Evolutionary conservation across 345 rosid genomes (phyloP), one percentile per base, ranked within the genome.

Genomic region (Rhodomyrtus tomentosa): DNA sequence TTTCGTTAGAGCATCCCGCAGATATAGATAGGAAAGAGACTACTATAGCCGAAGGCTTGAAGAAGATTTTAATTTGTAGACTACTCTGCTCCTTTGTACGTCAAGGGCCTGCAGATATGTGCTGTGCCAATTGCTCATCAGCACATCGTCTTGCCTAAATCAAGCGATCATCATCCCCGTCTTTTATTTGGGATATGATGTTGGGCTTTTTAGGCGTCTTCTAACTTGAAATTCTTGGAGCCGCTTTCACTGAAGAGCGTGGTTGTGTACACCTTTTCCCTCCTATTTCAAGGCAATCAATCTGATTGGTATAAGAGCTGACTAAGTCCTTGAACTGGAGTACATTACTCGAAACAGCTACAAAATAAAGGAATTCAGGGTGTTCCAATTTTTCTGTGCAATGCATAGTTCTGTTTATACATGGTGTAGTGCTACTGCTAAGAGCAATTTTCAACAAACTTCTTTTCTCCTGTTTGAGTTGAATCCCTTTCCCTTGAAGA

Each of bases 161-260:
- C 27, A 42, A 53, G 9, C 18, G 32, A 52, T 83, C 88, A 53
- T 50, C 82, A 81, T 91, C 88, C 91, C 84, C 36, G 56, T 87
- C 53, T 90, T 89, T 90, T 87, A 85, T 40, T 53, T 87, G 90
- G 91, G 84, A 27, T 83, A 49, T 68, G 79, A 36, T 68, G 79
- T 36, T 36, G 7, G 25, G 79, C 45, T 18, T 68, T 68, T 68
- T 68, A 21, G 79, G 79, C 24, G 24, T 68, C 24, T 58, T 29
- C 79, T 68, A 36, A 18, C 45, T 68, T 36, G 45, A 68, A 68
- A 68, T 68, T 38, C 45, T 68, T 68, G 79, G 36, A 20, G 45
- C 45, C 45, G 36, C 25, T 32, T 68, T 36, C 3, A 8, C 2
- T 3, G 79, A 68, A 68, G 45, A 68, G 79, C 6, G 5, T 36